Evolutionary conservation across 805 yeast genomes (phyloP).

Genomic region (Kodamaea neixiangensis): DNA sequence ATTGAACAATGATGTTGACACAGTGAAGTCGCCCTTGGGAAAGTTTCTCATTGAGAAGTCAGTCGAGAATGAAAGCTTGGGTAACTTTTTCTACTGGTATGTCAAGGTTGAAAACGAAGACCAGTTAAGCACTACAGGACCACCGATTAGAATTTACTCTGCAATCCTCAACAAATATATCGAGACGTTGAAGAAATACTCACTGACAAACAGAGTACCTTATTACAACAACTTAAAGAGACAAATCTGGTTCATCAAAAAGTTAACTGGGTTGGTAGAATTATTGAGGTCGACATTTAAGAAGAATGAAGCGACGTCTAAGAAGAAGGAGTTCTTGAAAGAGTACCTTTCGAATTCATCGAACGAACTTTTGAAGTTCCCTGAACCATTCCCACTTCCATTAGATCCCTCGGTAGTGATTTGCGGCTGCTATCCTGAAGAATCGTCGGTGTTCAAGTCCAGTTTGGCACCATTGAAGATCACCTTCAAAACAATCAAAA

Average conservation of each 20-base stretch:
- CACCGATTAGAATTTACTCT: conserved; percentile 30
- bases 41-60: conserved; percentile 76
- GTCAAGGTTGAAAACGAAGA: conserved; percentile 86
- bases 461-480: conserved; percentile 87
- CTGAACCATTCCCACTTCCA: conserved; percentile 70
- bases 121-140: conserved; percentile 25
- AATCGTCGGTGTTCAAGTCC: conserved; percentile 86
- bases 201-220: conserved; percentile 29
- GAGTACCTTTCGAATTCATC: conserved; percentile 52
- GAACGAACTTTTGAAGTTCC: conserved; percentile 41
- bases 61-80: conserved; percentile 61
- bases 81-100: conserved; percentile 90
- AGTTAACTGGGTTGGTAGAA: conserved; percentile 64
- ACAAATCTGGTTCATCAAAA: conserved; percentile 71
- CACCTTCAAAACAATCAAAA: conserved; percentile 66
- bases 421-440: conserved; percentile 75
- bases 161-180: conserved; percentile 43
- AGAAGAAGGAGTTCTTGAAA: conserved; percentile 69
- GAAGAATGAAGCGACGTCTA: conserved; percentile 74
- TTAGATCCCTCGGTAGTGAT: conserved; percentile 77
- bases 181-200: conserved; percentile 33
- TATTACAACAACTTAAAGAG: conserved; percentile 44
- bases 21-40: conserved; percentile 60
- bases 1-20: conserved; percentile 17
- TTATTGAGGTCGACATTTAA: conserved; percentile 53